phyloP scores from a whole-genome alignment of 2,329 filamentous ascomycete species.

The Dactylonectria macrodidyma region DNA sequence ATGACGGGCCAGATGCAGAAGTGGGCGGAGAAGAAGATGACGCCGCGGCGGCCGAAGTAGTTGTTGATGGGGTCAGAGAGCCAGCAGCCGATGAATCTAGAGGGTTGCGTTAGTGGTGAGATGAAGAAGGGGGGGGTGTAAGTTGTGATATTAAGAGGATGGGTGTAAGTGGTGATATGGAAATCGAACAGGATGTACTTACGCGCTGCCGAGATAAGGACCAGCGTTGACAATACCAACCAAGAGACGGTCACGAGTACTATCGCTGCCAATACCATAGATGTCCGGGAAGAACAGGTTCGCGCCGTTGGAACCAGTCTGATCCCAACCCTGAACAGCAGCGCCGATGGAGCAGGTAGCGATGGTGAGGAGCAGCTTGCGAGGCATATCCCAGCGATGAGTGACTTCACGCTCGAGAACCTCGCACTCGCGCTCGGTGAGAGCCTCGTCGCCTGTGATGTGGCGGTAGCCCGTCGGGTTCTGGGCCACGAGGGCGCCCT shows the following conservation, averaged over 20 bases:
- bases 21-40: slow-evolving; percentile 81
- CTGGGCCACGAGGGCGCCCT: slow-evolving; percentile 68
- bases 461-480: slow-evolving; percentile 70
- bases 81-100: slow-evolving; percentile 70
- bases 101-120: slow-evolving; percentile 21
- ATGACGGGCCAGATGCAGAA: slow-evolving; percentile 78
- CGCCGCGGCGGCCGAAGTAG: slow-evolving; percentile 61
- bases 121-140: not conserved
- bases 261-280: slow-evolving; percentile 55
- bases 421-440: slow-evolving; percentile 55
- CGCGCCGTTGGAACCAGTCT: slow-evolving; percentile 74
- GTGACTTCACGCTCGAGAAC: slow-evolving; percentile 71
- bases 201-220: slow-evolving; percentile 63
- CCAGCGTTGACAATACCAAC: slow-evolving; percentile 78
- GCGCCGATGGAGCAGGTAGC: slow-evolving; percentile 77
- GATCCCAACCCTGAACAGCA: slow-evolving; percentile 77
- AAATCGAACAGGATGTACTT: slow-evolving; percentile 44
- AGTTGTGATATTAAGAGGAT: too few species aligned
- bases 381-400: slow-evolving; percentile 77
- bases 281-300: slow-evolving; percentile 71
- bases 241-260: slow-evolving; percentile 59
- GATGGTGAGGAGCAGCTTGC: slow-evolving; percentile 76
- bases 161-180: not conserved
- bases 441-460: slow-evolving; percentile 67
- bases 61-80: slow-evolving; percentile 74